A percentile compares a stretch with the other conserved stretches of the same genome.
Evolutionary conservation across 2,329 filamentous ascomycete species (phyloP).

Genomic region (Colletotrichum sp.): DNA sequence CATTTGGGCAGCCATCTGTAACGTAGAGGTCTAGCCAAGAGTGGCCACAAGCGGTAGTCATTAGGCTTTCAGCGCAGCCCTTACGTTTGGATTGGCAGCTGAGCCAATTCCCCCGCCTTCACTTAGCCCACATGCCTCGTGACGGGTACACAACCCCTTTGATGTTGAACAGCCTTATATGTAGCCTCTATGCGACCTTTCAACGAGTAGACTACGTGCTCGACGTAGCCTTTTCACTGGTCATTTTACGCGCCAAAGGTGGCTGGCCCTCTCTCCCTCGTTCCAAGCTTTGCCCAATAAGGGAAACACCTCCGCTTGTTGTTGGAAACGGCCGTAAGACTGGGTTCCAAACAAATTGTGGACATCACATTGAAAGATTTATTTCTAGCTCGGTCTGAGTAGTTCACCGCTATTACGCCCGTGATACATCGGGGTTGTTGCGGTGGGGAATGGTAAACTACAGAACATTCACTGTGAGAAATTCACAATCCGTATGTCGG

Average conservation of each 20-base stretch:
- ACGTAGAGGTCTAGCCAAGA: background rate
- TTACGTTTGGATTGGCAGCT: too few relatives aligned
- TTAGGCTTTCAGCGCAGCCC: background rate
- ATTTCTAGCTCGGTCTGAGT: accelerated
- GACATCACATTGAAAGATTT: background rate
- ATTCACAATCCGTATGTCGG: too few relatives aligned
- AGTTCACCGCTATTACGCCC: background rate
- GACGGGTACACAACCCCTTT: background rate
- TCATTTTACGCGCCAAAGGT: background rate
- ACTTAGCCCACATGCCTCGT: background rate
- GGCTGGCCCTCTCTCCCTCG: background rate
- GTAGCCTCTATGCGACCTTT: too few relatives aligned
- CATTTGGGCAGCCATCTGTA: background rate
- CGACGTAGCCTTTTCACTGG: background rate
- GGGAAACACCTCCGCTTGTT: background rate
- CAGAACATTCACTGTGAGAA: too few relatives aligned
- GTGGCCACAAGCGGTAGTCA: background rate
- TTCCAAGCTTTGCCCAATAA: background rate
- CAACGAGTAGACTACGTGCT: background rate
- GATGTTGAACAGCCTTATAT: background rate
- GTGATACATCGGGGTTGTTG: too few relatives aligned
- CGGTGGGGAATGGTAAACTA: accelerated
- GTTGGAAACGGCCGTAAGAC: background rate
- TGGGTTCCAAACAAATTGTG: accelerated
- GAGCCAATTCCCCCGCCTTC: too few relatives aligned